A percentile compares a stretch with the other conserved stretches of the same genome.
Evolutionary conservation across 1,284 basidiomycete genomes (phyloP).

Genomic region (Leucoagaricus sp.): DNA sequence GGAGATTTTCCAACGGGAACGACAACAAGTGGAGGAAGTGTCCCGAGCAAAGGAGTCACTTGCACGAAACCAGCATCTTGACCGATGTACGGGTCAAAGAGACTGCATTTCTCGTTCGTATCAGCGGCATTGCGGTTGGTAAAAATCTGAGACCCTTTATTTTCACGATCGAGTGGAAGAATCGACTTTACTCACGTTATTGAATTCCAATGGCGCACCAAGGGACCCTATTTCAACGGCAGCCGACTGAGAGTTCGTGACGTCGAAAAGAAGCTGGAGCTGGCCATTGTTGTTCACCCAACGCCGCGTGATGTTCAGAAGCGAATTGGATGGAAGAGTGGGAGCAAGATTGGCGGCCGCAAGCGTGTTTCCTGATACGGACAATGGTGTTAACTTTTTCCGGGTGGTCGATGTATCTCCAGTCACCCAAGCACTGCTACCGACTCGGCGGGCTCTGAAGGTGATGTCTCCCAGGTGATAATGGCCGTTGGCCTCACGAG

Average conservation of each 20-base stretch:
- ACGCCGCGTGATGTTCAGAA: constrained; percentile 52
- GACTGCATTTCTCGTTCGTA: constrained; percentile 53
- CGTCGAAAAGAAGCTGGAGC: constrained; percentile 52
- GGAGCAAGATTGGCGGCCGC: constrained; percentile 52
- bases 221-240: constrained; percentile 58
- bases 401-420: constrained; percentile 51
- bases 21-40: constrained; percentile 53
- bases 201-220: constrained; percentile 57
- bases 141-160: constrained; percentile 42
- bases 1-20: constrained; percentile 50
- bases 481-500: constrained; percentile 48
- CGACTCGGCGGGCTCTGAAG: constrained; percentile 50
- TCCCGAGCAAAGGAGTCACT: constrained; percentile 57
- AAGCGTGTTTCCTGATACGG: constrained; percentile 44
- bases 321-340: constrained; percentile 46
- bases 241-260: constrained; percentile 46
- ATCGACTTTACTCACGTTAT: constrained; percentile 41
- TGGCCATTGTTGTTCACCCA: constrained; percentile 48
- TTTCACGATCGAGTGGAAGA: background rate
- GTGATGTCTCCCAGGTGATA: constrained; percentile 62
- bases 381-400: constrained; percentile 38
- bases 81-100: constrained; percentile 61
- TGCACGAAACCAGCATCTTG: constrained; percentile 57
- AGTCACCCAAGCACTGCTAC: constrained; percentile 46
- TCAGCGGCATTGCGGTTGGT: constrained; percentile 51